These are phyloP conservation scores for Ophiostoma ulmi DNA, from an alignment of 2,329 filamentous ascomycete species.

Conservation along the genomic window DNA sequence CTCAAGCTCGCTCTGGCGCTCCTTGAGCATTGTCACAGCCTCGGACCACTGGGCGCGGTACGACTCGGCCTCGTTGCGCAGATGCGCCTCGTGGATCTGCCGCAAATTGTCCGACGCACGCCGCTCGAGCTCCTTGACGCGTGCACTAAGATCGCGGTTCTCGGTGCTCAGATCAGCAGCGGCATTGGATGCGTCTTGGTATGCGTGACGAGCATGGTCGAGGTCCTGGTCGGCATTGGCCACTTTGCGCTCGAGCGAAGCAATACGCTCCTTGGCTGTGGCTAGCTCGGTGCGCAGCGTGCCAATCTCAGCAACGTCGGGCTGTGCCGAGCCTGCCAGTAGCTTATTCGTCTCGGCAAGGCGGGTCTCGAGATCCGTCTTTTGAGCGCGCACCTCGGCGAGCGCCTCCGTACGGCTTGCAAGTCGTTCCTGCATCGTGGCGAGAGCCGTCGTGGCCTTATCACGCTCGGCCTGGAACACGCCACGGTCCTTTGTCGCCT, in stretches of 20 bases:
- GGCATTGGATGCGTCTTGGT: conserved; percentile 53
- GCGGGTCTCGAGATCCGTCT: conserved; percentile 35
- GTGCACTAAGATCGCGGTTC: conserved; percentile 42
- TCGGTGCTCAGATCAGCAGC: conserved; percentile 44
- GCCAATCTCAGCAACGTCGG: conserved; percentile 39
- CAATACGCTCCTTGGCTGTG: conserved; percentile 39
- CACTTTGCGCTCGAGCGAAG: conserved; percentile 39
- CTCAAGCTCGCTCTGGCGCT: conserved; percentile 50
- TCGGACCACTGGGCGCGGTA: conserved; percentile 40
- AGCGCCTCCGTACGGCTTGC: conserved; percentile 39
- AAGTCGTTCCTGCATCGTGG: conserved; percentile 34
- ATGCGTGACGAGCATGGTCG: conserved; percentile 54
- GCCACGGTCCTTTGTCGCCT: conserved; percentile 48
- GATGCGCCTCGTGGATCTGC: conserved; percentile 46
- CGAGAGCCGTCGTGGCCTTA: conserved; percentile 36
- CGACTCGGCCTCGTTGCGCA: conserved; percentile 34
- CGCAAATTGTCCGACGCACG: conserved; percentile 44
- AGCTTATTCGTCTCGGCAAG: conserved; percentile 35
- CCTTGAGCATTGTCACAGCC: conserved; percentile 41
- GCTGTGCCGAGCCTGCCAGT: conserved; percentile 34
- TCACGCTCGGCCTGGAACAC: conserved; percentile 44
- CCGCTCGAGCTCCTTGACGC: conserved; percentile 39
- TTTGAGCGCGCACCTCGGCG: conserved; percentile 38
- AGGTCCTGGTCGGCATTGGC: conserved; percentile 41
- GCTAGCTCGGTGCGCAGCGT: conserved; percentile 40